phyloP scores from a whole-genome alignment of 2,329 filamentous ascomycete genomes.

The Sporothrix dimorphospora region DNA sequence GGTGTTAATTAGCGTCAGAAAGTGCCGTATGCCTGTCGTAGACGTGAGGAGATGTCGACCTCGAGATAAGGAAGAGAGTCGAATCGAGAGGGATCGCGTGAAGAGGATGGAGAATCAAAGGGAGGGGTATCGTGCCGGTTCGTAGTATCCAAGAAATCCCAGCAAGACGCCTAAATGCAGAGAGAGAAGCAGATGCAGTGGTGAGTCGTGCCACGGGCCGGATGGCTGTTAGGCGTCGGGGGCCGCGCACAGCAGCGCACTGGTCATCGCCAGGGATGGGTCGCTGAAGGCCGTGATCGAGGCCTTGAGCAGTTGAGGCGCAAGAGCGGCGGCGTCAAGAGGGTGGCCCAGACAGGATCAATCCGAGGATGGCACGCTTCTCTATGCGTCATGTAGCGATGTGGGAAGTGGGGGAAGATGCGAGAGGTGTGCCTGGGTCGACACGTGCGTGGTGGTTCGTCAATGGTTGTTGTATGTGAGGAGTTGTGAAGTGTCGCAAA shows the following conservation, averaged over 20 bases:
- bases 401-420: neutral
- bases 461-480: neutral
- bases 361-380: neutral
- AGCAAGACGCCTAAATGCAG: conserved; percentile 4
- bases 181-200: neutral
- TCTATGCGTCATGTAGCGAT: neutral
- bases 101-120: neutral
- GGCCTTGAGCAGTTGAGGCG: conserved; percentile 1
- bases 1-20: neutral
- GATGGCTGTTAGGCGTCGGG: neutral
- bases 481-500: neutral
- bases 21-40: neutral
- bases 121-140: neutral
- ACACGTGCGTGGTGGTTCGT: neutral
- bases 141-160: conserved; percentile 14
- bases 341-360: neutral
- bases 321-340: neutral
- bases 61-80: neutral
- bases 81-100: neutral
- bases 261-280: neutral
- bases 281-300: neutral
- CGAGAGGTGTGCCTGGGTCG: neutral
- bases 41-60: neutral
- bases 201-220: neutral
- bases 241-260: neutral